These are phyloP conservation scores for Phlyctochytrium bullatum DNA, from an alignment of 192 early-diverging fungal genomes.

Conservation along the genomic window DNA sequence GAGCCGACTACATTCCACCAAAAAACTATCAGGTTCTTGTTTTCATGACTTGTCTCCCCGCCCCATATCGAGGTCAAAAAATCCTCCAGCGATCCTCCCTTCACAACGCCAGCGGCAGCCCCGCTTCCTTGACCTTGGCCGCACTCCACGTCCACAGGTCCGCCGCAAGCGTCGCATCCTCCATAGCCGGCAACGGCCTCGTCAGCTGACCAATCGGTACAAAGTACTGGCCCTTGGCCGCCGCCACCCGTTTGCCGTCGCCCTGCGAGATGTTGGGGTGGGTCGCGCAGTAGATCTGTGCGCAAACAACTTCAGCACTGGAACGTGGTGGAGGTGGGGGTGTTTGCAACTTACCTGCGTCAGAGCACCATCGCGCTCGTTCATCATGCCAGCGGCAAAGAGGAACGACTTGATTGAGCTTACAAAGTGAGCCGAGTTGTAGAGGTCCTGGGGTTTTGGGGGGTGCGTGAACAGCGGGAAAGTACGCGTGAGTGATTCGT, in stretches of 20 bases:
- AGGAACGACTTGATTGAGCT: neutral
- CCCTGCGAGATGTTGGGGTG: too few relatives aligned
- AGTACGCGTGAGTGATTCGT: neutral
- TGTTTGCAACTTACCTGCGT: constrained; percentile 1
- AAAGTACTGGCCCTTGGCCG: constrained; percentile 36
- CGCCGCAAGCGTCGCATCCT: constrained; percentile 28
- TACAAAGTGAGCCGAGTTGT: too few relatives aligned
- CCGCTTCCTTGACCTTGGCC: constrained; percentile 14
- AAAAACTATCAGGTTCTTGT: neutral
- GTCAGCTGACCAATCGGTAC: constrained; percentile 29
- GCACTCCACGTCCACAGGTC: constrained; percentile 40
- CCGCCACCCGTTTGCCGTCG: constrained; percentile 28
- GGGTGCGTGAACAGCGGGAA: neutral
- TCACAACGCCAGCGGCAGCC: neutral
- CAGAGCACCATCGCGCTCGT: constrained; percentile 1
- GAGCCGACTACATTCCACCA: neutral
- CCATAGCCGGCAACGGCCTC: constrained; percentile 16
- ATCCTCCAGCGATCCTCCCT: too few relatives aligned
- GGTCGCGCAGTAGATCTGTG: constrained; percentile 42
- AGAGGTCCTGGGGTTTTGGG: too few relatives aligned
- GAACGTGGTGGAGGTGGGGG: neutral
- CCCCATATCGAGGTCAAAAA: too few relatives aligned
- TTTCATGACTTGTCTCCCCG: neutral
- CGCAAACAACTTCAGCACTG: too few relatives aligned
- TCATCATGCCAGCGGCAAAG: neutral